A percentile compares a stretch with the other conserved stretches of the same genome.
Evolutionary conservation across 495 filamentous ascomycete species (phyloP).

Genomic region (Cetradonia linearis): DNA sequence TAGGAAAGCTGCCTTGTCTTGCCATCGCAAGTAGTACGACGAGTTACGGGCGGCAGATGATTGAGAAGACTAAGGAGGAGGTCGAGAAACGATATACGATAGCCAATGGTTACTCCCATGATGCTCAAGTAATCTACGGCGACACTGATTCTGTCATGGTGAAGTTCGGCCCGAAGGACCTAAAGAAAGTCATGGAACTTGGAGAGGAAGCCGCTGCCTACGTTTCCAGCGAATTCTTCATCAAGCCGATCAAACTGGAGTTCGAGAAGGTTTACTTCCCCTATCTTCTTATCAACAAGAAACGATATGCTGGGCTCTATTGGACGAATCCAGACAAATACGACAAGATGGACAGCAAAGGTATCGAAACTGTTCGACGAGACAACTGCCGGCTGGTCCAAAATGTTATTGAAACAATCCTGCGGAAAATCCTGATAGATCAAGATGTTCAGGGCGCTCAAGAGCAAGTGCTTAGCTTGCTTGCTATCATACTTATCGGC

Average conservation of each 20-base stretch:
- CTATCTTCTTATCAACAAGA: constrained; percentile 99
- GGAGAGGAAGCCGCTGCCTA: constrained; percentile 79
- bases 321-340: constrained; percentile 93
- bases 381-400: constrained; percentile 95
- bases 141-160: constrained; percentile 99
- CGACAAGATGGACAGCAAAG: constrained; percentile 99
- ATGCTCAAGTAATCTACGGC: constrained; percentile 95
- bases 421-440: constrained; percentile 93
- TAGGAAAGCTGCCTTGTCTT: constrained; percentile 90
- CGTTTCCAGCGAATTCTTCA: constrained; percentile 89
- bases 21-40: constrained; percentile 95
- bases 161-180: constrained; percentile 82
- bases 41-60: constrained; percentile 94
- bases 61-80: constrained; percentile 89
- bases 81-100: constrained; percentile 84
- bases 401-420: constrained; percentile 92
- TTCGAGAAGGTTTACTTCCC: constrained; percentile 99
- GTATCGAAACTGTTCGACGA: constrained; percentile 94
- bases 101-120: constrained; percentile 85
- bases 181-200: constrained; percentile 84
- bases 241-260: constrained; percentile 94
- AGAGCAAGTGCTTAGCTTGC: constrained; percentile 52
- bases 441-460: constrained; percentile 79
- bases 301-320: constrained; percentile 93
- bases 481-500: not conserved